Base-by-base conservation (phyloP, 2,329 filamentous ascomycete species). In the Cercospora zeae-maydis region DNA sequence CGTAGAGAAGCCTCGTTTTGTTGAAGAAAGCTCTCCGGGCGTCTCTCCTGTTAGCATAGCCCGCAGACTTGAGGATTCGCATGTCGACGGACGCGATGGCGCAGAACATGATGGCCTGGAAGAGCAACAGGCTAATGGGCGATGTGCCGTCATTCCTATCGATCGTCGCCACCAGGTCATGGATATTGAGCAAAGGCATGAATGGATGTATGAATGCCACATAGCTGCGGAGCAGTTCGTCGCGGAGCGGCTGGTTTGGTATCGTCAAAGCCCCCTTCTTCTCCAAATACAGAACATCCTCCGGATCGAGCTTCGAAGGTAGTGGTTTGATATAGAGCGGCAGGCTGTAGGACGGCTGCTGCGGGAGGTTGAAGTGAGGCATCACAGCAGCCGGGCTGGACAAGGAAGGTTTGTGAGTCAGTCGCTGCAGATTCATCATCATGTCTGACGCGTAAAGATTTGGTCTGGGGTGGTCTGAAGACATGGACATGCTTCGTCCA, bases 71-170 rank as follows among this genome's bases (percentile, higher is more conserved):
- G 52, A 98, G 81, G 72, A 88, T 83, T 61, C 88, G 85, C 78
- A 92, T 88, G 70, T 95, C 91, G 62, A 96, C 88, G 74, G 95
- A 96, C 0, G 93, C 92, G 1, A 90, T 90, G 1, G 90, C 92
- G 1, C 92, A 89, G 75, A 97, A 98, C 91, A 97, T 96, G 72
- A 96, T 89, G 10, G 93, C 90, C 74, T 97, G 93, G 76, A 96
- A 97, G 1, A 97, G 80, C 63, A 97, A 85, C 70, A 98, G 80
- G 78, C 93, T 96, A 71, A 92, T 83, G 9, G 88, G 88, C 69
- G 85, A 82, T 52, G 84, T 81, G 13, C 90, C 90, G 74, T 95
- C 89, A 10, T 83, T 81, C 62, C 82, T 81, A 70, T 87, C 85
- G 67, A 92, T 82, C 49, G 84, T 82, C 55, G 79, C 75, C 9